These are phyloP conservation scores for Porcisia deanei DNA, from an alignment of 208 protist genomes.

Conservation along the genomic window DNA sequence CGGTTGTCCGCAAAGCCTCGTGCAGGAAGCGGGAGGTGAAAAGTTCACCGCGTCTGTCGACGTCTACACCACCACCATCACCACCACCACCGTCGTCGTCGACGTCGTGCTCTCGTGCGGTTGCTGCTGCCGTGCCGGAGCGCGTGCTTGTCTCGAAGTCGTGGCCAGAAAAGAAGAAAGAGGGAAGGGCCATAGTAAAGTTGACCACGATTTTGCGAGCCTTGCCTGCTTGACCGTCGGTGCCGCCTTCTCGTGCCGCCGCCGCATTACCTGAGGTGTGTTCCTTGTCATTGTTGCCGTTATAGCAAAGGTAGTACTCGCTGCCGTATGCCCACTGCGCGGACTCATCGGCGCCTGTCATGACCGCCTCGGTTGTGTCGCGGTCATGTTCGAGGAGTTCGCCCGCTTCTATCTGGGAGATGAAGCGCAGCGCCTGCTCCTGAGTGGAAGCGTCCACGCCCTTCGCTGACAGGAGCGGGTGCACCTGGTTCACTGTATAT, in stretches of 20 bases:
- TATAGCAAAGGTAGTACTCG: constrained; percentile 60
- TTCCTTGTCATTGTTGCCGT: constrained; percentile 29
- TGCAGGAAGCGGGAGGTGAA: constrained; percentile 12
- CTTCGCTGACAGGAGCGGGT: not conserved
- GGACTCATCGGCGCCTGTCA: constrained; percentile 55
- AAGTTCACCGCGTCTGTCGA: not conserved
- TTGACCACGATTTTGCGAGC: constrained; percentile 29
- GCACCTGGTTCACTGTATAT: not conserved
- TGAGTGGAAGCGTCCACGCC: constrained; percentile 10
- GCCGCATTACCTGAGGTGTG: not conserved
- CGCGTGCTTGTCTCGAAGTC: constrained; percentile 54
- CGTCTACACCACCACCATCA: not conserved
- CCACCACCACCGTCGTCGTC: constrained; percentile 2
- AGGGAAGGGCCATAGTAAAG: constrained; percentile 37
- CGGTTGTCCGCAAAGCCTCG: constrained; percentile 22
- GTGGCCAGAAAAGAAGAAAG: constrained; percentile 63
- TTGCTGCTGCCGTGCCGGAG: no score
- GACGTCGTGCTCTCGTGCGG: not conserved
- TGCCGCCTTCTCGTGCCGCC: not conserved
- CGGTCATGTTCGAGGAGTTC: constrained; percentile 45
- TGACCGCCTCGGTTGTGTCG: constrained; percentile 52
- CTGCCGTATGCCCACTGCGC: constrained; percentile 65
- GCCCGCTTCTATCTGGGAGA: constrained; percentile 33
- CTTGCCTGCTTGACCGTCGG: constrained; percentile 7
- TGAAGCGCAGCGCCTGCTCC: constrained; percentile 19